Evolutionary conservation across 495 filamentous ascomycete genomes (phyloP).

Genomic region (Collariella sp.): DNA sequence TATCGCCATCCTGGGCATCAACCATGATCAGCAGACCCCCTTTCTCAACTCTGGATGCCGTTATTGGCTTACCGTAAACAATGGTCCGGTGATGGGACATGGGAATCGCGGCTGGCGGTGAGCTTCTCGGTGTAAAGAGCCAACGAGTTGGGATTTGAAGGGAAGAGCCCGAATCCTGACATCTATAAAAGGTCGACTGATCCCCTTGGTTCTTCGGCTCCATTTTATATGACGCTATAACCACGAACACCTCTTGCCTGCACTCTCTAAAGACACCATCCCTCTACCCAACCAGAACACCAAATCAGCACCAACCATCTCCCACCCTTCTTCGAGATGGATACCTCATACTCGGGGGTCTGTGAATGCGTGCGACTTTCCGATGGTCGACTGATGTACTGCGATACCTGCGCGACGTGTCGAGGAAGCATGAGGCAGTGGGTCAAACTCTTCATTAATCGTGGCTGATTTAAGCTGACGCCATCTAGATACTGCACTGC

Average conservation of each 20-base stretch:
- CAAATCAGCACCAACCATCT: background rate
- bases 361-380: conserved; percentile 4
- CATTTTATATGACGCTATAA: background rate
- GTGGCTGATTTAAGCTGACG: background rate
- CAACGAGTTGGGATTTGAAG: background rate
- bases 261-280: no score
- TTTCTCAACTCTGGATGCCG: conserved; percentile 6
- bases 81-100: conserved; percentile 1
- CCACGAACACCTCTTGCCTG: background rate
- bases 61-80: conserved; percentile 12
- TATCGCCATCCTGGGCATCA: conserved; percentile 12
- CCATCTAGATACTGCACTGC: background rate
- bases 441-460: background rate
- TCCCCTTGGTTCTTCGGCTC: background rate
- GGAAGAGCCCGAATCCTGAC: background rate
- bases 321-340: no score
- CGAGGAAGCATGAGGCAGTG: conserved; percentile 11
- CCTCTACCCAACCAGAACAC: background rate
- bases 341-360: background rate
- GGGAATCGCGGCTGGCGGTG: conserved; percentile 17
- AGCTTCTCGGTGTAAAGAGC: conserved; percentile 6
- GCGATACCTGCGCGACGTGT: background rate
- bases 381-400: conserved; percentile 2
- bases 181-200: conserved; percentile 2
- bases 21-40: conserved; percentile 26